phyloP scores from a whole-genome alignment of 2,329 filamentous ascomycete genomes.

The Botrytis byssoidea region DNA sequence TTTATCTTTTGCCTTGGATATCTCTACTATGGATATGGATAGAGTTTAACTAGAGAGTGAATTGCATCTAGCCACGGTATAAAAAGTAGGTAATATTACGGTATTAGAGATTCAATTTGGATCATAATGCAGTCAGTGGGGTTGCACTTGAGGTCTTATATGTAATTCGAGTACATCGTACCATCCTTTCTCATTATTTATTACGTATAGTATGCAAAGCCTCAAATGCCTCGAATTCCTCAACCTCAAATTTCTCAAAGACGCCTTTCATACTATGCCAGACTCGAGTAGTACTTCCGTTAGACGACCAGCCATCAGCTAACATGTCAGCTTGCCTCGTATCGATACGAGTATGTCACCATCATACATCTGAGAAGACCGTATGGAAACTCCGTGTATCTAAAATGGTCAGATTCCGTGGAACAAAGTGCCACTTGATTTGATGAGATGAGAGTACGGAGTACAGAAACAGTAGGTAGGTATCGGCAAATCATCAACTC shows the following conservation, averaged over 20 bases:
- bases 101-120: background rate
- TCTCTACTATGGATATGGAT: background rate
- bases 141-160: background rate
- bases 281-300: background rate
- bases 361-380: background rate
- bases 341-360: background rate
- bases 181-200: background rate
- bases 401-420: background rate
- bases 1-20: background rate
- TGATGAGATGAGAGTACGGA: background rate
- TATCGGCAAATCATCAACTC: background rate
- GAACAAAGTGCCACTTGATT: background rate
- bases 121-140: background rate
- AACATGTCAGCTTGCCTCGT: background rate
- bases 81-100: background rate
- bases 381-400: background rate
- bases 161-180: background rate
- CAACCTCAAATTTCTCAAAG: background rate
- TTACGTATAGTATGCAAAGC: constrained; percentile 10
- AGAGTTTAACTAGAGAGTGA: background rate
- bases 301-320: background rate
- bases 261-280: background rate
- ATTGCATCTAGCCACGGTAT: background rate
- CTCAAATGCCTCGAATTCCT: background rate
- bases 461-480: background rate